phyloP scores from a whole-genome alignment of 2,329 filamentous ascomycete species.

The Fusarium siculi region DNA sequence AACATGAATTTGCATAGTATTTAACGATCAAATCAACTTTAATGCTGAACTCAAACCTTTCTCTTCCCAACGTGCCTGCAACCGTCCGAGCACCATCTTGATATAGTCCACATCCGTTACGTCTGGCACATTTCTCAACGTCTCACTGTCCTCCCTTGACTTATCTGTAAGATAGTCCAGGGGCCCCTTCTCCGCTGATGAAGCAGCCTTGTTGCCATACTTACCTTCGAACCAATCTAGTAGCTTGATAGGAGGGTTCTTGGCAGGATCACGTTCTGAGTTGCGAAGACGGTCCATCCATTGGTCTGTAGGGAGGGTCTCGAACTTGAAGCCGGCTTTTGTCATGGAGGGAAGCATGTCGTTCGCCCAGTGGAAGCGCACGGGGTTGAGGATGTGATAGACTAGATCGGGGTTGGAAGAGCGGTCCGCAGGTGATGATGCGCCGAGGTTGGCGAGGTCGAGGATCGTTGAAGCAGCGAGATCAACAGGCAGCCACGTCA shows the following conservation, averaged over 20 bases:
- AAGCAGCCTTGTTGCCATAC: conserved; percentile 33
- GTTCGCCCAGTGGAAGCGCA: conserved; percentile 58
- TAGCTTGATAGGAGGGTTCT: conserved; percentile 64
- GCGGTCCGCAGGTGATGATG: neutral
- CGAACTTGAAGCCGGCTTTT: conserved; percentile 57
- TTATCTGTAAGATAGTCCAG: conserved; percentile 29
- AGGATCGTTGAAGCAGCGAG: conserved; percentile 27
- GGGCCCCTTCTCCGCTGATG: conserved; percentile 10
- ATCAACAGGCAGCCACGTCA: conserved; percentile 39
- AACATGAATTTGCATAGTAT: neutral
- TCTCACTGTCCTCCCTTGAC: conserved; percentile 32
- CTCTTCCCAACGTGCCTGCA: conserved; percentile 10
- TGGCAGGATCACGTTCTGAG: conserved; percentile 56
- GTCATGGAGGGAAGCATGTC: conserved; percentile 62
- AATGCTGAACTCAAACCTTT: neutral
- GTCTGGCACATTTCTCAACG: conserved; percentile 28
- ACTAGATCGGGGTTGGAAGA: conserved; percentile 19
- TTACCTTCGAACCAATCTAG: conserved; percentile 60
- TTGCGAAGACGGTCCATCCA: conserved; percentile 57
- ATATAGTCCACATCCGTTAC: conserved; percentile 29
- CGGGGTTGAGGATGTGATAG: conserved; percentile 38
- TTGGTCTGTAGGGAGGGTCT: conserved; percentile 54
- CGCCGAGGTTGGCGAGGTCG: conserved; percentile 18
- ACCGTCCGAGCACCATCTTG: conserved; percentile 20
- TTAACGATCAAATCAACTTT: neutral